Conservation (phyloP, 306 rosid species). For the Senna siamea region DNA sequence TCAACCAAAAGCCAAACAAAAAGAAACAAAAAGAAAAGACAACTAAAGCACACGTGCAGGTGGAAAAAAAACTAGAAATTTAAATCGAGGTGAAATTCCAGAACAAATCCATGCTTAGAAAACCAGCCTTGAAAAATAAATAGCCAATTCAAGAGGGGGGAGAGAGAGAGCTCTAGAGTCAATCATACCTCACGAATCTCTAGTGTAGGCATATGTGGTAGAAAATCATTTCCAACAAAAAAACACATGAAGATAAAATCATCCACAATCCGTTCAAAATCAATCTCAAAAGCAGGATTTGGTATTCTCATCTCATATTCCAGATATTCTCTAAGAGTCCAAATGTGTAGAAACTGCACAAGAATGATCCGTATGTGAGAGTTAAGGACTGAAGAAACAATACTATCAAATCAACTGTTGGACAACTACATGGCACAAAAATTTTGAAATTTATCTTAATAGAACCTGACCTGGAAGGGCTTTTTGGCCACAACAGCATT, state of each 20-base stretch:
- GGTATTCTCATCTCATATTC: slow-evolving; percentile 84
- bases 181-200: slow-evolving; percentile 93
- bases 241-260: slow-evolving; percentile 96
- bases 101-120: no score
- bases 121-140: no score
- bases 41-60: background rate
- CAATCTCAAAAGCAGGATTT: slow-evolving; percentile 68
- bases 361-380: slow-evolving; percentile 17
- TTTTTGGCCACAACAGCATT: slow-evolving; percentile 67
- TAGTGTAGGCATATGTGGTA: slow-evolving; percentile 97
- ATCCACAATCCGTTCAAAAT: slow-evolving; percentile 87
- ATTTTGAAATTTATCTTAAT: slow-evolving; percentile 4
- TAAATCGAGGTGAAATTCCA: slow-evolving; percentile 17
- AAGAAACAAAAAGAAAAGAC: no score
- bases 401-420: background rate
- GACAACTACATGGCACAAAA: background rate
- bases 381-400: background rate
- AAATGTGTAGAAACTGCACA: slow-evolving; percentile 86
- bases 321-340: slow-evolving; percentile 96
- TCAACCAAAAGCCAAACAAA: background rate
- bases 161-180: no score
- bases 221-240: slow-evolving; percentile 96
- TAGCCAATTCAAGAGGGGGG: no score
- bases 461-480: slow-evolving; percentile 77
- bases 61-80: background rate